Conservation (phyloP, 1,284 basidiomycete species). For the Baeospora myosura region DNA sequence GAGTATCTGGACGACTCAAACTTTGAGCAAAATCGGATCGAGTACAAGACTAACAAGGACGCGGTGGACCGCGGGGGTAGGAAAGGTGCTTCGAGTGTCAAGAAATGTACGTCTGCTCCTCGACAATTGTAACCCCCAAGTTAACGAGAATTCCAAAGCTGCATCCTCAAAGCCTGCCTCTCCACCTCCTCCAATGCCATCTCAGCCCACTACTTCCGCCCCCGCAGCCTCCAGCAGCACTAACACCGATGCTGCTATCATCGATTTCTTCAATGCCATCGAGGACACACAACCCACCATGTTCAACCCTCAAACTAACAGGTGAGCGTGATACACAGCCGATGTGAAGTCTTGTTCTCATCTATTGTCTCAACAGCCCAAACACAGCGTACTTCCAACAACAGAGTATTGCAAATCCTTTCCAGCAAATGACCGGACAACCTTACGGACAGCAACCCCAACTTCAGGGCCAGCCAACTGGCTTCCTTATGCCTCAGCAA, state of each 20-base stretch:
- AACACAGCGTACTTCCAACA: conserved; percentile 53
- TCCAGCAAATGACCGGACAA: conserved; percentile 49
- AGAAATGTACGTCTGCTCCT: conserved; percentile 2
- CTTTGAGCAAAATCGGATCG: conserved; percentile 90
- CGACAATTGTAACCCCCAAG: background rate
- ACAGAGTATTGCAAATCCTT: conserved; percentile 71
- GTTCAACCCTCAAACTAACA: conserved; percentile 58
- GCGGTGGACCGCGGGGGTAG: conserved; percentile 47
- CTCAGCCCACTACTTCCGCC: conserved; percentile 19
- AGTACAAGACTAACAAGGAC: conserved; percentile 86
- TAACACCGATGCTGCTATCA: conserved; percentile 36
- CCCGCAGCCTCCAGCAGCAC: conserved; percentile 13
- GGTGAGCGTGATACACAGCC: conserved; percentile 27
- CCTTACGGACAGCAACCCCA: conserved; percentile 30
- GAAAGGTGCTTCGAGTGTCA: conserved; percentile 17
- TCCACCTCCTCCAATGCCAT: conserved; percentile 16
- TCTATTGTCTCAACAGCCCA: conserved; percentile 30
- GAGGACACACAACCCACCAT: conserved; percentile 76
- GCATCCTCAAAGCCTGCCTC: conserved; percentile 9
- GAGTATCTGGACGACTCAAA: conserved; percentile 95
- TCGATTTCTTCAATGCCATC: conserved; percentile 91
- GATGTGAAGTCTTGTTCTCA: conserved; percentile 9
- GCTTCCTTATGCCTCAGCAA: conserved; percentile 42
- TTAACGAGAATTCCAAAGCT: conserved; percentile 3
- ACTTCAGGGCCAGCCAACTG: conserved; percentile 53